phyloP scores from a whole-genome alignment of 371 early-diverging fungal species.

The Dinochytrium kinnereticum region DNA sequence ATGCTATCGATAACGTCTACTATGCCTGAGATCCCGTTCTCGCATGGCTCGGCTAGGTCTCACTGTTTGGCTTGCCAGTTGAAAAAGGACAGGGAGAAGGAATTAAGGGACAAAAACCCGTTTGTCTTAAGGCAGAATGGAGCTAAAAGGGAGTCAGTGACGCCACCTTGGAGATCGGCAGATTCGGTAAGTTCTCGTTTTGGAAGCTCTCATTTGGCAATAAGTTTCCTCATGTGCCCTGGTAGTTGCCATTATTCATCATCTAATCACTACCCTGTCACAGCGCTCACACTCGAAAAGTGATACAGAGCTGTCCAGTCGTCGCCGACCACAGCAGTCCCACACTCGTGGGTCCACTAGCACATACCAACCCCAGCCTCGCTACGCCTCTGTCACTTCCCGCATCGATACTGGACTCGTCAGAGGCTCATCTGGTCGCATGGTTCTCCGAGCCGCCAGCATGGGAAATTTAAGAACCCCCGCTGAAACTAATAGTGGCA shows the following conservation, averaged over 20 bases:
- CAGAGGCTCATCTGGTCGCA: not conserved
- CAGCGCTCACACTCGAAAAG: conserved; percentile 12
- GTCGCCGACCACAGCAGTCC: not conserved
- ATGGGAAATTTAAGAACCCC: not conserved
- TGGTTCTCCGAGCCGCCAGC: not conserved
- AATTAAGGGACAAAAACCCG: not conserved
- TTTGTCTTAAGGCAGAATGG: not conserved
- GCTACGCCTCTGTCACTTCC: not conserved
- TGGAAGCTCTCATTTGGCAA: too few relatives aligned
- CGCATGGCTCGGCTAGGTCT: not conserved
- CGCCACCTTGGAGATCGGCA: not conserved
- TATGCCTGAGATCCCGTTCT: not conserved
- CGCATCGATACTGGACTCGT: not conserved
- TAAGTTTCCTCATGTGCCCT: too few relatives aligned
- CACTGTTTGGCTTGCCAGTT: conserved; percentile 9
- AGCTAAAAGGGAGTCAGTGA: too few relatives aligned
- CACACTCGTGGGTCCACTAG: too few relatives aligned
- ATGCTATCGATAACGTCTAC: not conserved
- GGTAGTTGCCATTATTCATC: not conserved
- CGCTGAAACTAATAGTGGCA: not conserved
- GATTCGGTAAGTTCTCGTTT: not conserved
- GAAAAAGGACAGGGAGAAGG: not conserved
- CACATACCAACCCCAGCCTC: not conserved
- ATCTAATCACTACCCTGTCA: not conserved
- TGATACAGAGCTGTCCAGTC: conserved; percentile 5